Evolutionary conservation across 2,329 filamentous ascomycete species (phyloP).

Genomic region (Aspergillus sp.): DNA sequence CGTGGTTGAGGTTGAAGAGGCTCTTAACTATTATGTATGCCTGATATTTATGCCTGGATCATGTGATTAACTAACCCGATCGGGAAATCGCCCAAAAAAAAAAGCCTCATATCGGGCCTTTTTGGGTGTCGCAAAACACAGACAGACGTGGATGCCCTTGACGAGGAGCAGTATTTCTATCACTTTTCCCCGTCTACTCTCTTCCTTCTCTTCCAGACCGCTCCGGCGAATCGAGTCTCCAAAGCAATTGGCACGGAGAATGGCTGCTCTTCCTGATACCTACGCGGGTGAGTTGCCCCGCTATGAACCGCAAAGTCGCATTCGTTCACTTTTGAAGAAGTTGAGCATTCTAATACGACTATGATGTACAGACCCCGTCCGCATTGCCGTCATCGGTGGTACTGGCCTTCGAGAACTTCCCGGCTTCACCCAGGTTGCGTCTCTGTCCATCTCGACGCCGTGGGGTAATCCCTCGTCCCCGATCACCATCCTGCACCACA

Average conservation of each 20-base stretch:
- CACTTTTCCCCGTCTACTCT: slow-evolving; percentile 8
- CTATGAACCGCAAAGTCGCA: not conserved
- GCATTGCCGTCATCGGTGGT: slow-evolving; percentile 85
- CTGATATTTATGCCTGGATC: too few species aligned
- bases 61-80: not conserved
- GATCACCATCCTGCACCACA: slow-evolving; percentile 83
- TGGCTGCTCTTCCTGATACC: slow-evolving; percentile 49
- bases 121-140: too few species aligned
- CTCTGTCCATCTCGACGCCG: slow-evolving; percentile 68
- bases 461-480: slow-evolving; percentile 74
- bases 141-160: not conserved
- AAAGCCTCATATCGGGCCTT: not conserved
- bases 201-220: slow-evolving; percentile 17
- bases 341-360: not conserved
- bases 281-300: slow-evolving; percentile 49
- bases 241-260: slow-evolving; percentile 31
- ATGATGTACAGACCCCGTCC: slow-evolving; percentile 46
- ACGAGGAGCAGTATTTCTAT: not conserved
- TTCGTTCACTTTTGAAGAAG: not conserved
- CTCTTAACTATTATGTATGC: too few species aligned
- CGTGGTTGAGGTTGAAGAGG: too few species aligned
- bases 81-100: not conserved
- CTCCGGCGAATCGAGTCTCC: slow-evolving; percentile 25
- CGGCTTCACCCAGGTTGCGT: slow-evolving; percentile 75
- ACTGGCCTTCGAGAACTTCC: slow-evolving; percentile 85